Evolutionary conservation across 169 alveolate genomes (phyloP).

Genomic region (Ichthyophthirius multifiliis): DNA sequence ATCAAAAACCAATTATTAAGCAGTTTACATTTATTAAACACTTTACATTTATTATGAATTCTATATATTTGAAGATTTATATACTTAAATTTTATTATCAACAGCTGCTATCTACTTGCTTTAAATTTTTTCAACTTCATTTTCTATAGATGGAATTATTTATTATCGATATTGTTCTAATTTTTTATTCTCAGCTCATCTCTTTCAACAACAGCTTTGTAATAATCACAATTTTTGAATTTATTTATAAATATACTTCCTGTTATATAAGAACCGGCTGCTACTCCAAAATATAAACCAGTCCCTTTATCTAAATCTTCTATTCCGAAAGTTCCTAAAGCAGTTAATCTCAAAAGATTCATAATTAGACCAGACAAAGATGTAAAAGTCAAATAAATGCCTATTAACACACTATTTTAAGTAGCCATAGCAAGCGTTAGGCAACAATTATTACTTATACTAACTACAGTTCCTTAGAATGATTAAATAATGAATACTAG

Average conservation of each 20-base stretch:
- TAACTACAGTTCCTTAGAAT: background rate
- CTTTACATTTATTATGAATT: too few species aligned
- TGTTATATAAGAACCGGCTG: too few species aligned
- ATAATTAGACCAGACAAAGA: background rate
- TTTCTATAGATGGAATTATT: background rate
- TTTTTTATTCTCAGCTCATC: background rate
- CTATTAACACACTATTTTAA: too few species aligned
- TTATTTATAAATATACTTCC: too few species aligned
- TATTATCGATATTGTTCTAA: background rate
- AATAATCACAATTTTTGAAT: background rate
- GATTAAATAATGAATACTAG: background rate
- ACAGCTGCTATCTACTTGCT: background rate
- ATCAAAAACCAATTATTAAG: too few species aligned
- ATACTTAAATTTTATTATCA: too few species aligned
- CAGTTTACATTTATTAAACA: too few species aligned
- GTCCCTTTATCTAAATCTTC: too few species aligned
- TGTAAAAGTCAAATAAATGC: conserved; percentile 3
- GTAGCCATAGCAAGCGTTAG: background rate
- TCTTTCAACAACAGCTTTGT: background rate
- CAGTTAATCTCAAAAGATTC: background rate
- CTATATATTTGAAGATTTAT: too few species aligned
- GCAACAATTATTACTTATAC: background rate
- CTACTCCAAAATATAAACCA: too few species aligned
- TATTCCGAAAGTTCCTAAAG: too few species aligned
- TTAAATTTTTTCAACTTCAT: background rate